These are phyloP conservation scores for Debaryomyces udenii DNA, from an alignment of 1,139 yeast genomes.

Conservation along the genomic window DNA sequence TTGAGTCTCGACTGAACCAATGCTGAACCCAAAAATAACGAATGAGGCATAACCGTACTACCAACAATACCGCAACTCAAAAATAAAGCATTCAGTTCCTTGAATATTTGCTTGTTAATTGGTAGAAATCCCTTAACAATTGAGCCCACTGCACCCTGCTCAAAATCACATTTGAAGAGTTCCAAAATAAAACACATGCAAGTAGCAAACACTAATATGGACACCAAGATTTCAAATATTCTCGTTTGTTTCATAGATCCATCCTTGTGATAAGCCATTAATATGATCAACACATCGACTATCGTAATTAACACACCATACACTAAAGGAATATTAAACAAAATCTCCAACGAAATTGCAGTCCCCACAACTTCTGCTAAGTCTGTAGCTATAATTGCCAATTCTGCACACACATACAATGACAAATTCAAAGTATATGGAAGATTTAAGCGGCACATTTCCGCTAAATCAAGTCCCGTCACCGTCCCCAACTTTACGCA, in stretches of 20 bases:
- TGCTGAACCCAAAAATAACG: constrained; percentile 73
- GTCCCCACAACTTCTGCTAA: constrained; percentile 84
- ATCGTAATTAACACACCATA: constrained; percentile 71
- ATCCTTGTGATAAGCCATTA: constrained; percentile 71
- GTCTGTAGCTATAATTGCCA: constrained; percentile 80
- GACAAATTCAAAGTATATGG: constrained; percentile 59
- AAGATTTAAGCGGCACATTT: constrained; percentile 68
- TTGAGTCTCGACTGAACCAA: constrained; percentile 73
- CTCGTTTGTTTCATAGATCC: constrained; percentile 69
- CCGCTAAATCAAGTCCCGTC: constrained; percentile 77
- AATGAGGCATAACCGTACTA: constrained; percentile 85
- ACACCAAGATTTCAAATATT: constrained; percentile 66
- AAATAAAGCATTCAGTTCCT: constrained; percentile 61
- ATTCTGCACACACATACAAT: constrained; percentile 66
- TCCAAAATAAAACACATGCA: constrained; percentile 68
- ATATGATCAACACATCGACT: constrained; percentile 68
- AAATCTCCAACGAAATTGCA: constrained; percentile 70
- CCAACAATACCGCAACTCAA: constrained; percentile 76
- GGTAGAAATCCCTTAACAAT: constrained; percentile 69
- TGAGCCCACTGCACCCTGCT: constrained; percentile 33
- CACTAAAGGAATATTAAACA: constrained; percentile 67
- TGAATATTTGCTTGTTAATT: constrained; percentile 45
- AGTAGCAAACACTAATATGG: constrained; percentile 62
- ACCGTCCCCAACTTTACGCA: constrained; percentile 79
- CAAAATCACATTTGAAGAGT: constrained; percentile 54